phyloP scores from a whole-genome alignment of 495 filamentous ascomycete species.

The Patellaria atrata region DNA sequence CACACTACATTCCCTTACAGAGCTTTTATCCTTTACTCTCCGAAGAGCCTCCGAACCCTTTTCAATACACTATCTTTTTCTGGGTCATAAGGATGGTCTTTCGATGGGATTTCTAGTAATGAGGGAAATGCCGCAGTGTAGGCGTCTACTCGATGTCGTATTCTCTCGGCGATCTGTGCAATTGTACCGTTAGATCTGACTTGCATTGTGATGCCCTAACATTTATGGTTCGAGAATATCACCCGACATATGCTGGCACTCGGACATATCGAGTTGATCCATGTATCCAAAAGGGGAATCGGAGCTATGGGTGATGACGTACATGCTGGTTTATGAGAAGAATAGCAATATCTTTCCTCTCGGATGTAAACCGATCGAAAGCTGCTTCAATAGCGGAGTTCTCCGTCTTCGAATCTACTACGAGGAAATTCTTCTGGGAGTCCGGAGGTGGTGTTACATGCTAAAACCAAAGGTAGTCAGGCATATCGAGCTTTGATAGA shows the following conservation, averaged over 20 bases:
- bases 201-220: no score
- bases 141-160: slow-evolving; percentile 63
- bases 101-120: slow-evolving; percentile 90
- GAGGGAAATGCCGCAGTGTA: slow-evolving; percentile 64
- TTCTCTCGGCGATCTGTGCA: slow-evolving; percentile 73
- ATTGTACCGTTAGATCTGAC: no score
- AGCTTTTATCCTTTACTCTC: no score
- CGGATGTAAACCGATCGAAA: slow-evolving; percentile 74
- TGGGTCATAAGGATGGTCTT: slow-evolving; percentile 97
- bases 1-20: no score
- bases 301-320: slow-evolving; percentile 25
- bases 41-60: slow-evolving; percentile 80
- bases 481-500: no score
- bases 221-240: no score
- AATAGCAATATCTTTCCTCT: slow-evolving; percentile 92
- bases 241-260: no score
- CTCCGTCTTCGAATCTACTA: slow-evolving; percentile 88
- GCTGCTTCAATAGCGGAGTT: slow-evolving; percentile 75
- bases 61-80: slow-evolving; percentile 97
- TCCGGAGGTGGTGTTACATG: slow-evolving; percentile 70
- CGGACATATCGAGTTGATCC: no score
- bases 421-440: slow-evolving; percentile 89
- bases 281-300: no score
- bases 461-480: slow-evolving; percentile 35
- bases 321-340: slow-evolving; percentile 97